Base-by-base conservation (phyloP, 2,329 filamentous ascomycete genomes). In the Aureobasidium mangrovei region DNA sequence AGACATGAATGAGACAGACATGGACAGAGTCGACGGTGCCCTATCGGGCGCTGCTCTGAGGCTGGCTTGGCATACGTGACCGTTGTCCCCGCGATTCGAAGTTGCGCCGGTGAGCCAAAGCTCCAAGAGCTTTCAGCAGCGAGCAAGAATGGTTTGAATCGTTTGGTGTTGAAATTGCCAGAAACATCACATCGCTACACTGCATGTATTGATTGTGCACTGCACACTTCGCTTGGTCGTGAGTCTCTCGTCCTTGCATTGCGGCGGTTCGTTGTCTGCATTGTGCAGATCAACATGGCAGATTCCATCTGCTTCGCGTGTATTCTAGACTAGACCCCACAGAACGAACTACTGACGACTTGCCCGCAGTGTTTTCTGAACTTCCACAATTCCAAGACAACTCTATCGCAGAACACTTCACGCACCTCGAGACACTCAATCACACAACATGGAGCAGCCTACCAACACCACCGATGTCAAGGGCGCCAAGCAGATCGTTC, bases 381-480 rank as follows among this genome's bases (percentile, higher is more conserved):
- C 27, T 40, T 33, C 36, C 40, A 41, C 46, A 56, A 41, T 53
- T 56, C 56, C 47, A 52, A 36, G 29, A 38, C 18, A 58, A n/a
- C 53, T 53, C n/a, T 47, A 42, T 48, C 46, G 59, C 41, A 47
- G 55, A 57, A 44, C 46, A 56, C 48, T 47, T 27, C 36, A 43
- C 18, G 26, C 41, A 28, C 28, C n/a, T 26, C 6, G 32, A 33
- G n/a, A 31, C 4, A 24, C 35, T 46, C 4, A 7, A 46, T 51
- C 45, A 61, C 38, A 56, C 52, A 59, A 29, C 29, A 64, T 64
- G 63, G 64, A 62, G 59, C 62, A 65, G 56, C 65, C 65, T 41
- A 66, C 61, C 57, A 63, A 65, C 56, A 67, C 62, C 52, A 67
- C 63, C 59, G 63, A 66, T 53, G 63, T 63, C 53, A 66, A 67